Base-by-base conservation (phyloP, 139 green algal genomes). In the Chlamydomonas sp. region DNA sequence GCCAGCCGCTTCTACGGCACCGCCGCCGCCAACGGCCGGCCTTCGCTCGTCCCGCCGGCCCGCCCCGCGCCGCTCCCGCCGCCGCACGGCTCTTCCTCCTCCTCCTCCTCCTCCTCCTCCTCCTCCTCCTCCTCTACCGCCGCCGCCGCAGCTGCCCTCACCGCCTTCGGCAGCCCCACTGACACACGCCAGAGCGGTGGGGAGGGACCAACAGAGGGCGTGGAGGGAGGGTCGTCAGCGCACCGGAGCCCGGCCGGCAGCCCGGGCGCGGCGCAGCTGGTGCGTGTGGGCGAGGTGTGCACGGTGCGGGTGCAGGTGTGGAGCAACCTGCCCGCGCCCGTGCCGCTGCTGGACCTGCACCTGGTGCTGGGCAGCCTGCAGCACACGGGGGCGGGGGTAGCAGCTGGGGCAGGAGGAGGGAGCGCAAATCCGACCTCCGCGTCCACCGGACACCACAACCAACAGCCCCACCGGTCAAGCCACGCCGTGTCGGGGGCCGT, bases 231-330 rank as follows among this genome's bases (percentile, higher is more conserved):
- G 60, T 60, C 20, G 61, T 61, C 12, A 14, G 66, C 66, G 66
- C 66, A 10, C 10, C 66, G 66, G 10, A 10, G 1, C 10, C 66
- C 66, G 66, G 10, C 66, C 66, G 66, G 66, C 12, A 49, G 31
- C 31, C 31, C 31, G 31, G 6, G 67, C 15, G 71, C 62, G 16
- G 75, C 75, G 58, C 84, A 78, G 84, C 69, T 62, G 17, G 14
- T 88, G 57, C 84, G 84, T 58, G 84, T 88, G 57, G 84, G 84
- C 17, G 84, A 88, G 10, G 63, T 83, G 63, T 80, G 75, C 64
- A 15, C 5, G 4, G 3, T 88, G 57, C 31, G 62, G 75, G 57
- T 88, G 18, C 64, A 69, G 49, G 57, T 88, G n/a, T 69, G 78
- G 75, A 83, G 75, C 84, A 88, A 88, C 63, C 84, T 88, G 58